These are phyloP conservation scores for Silybum marianum DNA, from an alignment of 129 eudicot species.

Conservation along the genomic window DNA sequence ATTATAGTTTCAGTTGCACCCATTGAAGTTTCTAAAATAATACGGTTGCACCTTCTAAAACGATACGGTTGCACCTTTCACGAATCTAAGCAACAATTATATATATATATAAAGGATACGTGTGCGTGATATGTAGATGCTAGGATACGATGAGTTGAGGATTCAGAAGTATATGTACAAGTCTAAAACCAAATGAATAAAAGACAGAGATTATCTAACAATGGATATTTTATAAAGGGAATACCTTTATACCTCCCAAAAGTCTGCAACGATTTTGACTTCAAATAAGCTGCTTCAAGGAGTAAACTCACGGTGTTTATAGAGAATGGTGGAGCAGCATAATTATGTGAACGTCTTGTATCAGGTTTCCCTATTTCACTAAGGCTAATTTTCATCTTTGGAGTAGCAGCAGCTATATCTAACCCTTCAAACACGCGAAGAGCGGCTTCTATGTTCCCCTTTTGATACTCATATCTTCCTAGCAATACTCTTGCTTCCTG, in stretches of 20 bases:
- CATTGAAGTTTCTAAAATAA: too few species aligned
- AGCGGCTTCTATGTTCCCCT: slow-evolving; percentile 91
- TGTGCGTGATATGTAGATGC: neutral
- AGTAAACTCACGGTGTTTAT: slow-evolving; percentile 72
- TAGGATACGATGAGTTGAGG: neutral
- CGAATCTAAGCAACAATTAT: too few species aligned
- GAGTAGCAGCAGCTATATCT: slow-evolving; percentile 59
- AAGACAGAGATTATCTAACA: neutral
- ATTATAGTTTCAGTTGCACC: too few species aligned
- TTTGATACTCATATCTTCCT: slow-evolving; percentile 93
- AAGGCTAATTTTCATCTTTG: slow-evolving; percentile 80
- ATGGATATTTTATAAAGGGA: slow-evolving; percentile 2
- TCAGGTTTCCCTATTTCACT: slow-evolving; percentile 41
- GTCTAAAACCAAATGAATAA: neutral
- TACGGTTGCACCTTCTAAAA: too few species aligned
- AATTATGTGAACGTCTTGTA: slow-evolving; percentile 47
- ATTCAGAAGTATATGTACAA: neutral
- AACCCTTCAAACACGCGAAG: slow-evolving; percentile 89
- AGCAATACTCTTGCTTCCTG: slow-evolving; percentile 93
- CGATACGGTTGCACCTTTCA: too few species aligned
- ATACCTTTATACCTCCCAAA: slow-evolving; percentile 87
- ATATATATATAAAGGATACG: neutral
- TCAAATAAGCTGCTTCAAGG: slow-evolving; percentile 77
- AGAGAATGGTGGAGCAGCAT: slow-evolving; percentile 62
- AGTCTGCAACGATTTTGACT: slow-evolving; percentile 78